Percentiles rank a stretch among this genome's conserved stretches.
phyloP scores from a whole-genome alignment of 345 rosid genomes.

The Murraya paniculata region DNA sequence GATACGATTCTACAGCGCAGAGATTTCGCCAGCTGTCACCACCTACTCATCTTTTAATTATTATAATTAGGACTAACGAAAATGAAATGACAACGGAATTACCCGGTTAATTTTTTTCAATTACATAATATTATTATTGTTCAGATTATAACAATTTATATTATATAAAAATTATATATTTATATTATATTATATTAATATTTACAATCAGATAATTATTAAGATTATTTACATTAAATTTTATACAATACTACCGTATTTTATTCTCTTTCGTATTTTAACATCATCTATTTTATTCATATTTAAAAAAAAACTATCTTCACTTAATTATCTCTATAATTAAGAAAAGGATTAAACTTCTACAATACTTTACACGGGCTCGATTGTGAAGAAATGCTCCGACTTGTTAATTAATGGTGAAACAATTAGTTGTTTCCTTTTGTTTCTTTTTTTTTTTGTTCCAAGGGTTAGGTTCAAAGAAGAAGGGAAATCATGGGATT shows the following conservation, averaged over 20 bases:
- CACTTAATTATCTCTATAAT: no score
- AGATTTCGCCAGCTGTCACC: not conserved
- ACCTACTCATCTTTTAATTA: not conserved
- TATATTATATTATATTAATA: fast-evolving
- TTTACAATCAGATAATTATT: no score
- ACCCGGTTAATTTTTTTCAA: not conserved
- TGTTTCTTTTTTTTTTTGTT: no score
- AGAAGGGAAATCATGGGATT: not conserved
- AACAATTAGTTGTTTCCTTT: not conserved
- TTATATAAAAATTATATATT: no score
- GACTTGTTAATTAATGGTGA: not conserved
- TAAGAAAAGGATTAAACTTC: no score
- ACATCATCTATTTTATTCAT: fast-evolving
- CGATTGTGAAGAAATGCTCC: no score
- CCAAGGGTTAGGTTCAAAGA: not conserved
- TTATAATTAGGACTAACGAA: not conserved
- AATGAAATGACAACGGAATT: not conserved
- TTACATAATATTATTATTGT: fast-evolving
- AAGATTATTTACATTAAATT: fast-evolving
- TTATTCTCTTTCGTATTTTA: no score
- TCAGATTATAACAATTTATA: no score
- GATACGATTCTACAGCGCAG: not conserved
- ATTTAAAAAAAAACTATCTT: no score
- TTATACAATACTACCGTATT: fast-evolving
- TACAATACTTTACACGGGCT: no score